Conservation (phyloP, 805 yeast genomes). For the Nakazawaea molendinolei region DNA sequence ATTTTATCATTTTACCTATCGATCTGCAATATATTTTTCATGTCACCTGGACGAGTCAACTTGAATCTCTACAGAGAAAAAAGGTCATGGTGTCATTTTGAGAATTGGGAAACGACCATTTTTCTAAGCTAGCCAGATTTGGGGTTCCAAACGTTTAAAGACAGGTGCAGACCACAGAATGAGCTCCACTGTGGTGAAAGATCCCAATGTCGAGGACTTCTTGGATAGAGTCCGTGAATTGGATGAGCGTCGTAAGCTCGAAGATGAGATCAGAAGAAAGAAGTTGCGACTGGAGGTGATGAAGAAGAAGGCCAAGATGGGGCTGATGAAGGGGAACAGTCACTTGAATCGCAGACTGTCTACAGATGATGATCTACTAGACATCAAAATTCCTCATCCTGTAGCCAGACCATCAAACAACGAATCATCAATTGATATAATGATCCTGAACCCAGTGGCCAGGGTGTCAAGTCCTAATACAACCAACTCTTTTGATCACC, state of each 20-base stretch:
- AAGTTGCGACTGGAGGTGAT: conserved; percentile 13
- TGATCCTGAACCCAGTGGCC: too few species aligned
- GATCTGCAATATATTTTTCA: too few species aligned
- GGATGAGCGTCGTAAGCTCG: conserved; percentile 11
- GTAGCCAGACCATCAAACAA: conserved; percentile 17
- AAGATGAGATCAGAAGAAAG: conserved; percentile 12
- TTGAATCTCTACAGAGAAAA: too few species aligned
- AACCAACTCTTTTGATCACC: not conserved
- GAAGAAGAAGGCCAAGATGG: conserved; percentile 7
- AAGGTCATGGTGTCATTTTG: too few species aligned
- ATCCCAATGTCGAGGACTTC: conserved; percentile 13
- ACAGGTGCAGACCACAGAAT: too few species aligned
- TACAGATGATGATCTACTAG: not conserved
- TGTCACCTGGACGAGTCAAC: too few species aligned
- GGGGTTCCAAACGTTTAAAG: too few species aligned
- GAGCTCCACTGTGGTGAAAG: conserved; percentile 4
- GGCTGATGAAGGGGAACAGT: not conserved
- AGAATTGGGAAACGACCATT: too few species aligned
- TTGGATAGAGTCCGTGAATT: conserved; percentile 13
- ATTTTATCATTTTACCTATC: too few species aligned
- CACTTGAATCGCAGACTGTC: not conserved
- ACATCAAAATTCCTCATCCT: conserved; percentile 14
- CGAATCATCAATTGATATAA: too few species aligned
- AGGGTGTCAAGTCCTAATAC: conserved; percentile 1
- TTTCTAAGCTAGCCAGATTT: too few species aligned